Evolutionary conservation across 352 stramenopile genomes (phyloP).

Genomic region (Globisporangium viniferum): DNA sequence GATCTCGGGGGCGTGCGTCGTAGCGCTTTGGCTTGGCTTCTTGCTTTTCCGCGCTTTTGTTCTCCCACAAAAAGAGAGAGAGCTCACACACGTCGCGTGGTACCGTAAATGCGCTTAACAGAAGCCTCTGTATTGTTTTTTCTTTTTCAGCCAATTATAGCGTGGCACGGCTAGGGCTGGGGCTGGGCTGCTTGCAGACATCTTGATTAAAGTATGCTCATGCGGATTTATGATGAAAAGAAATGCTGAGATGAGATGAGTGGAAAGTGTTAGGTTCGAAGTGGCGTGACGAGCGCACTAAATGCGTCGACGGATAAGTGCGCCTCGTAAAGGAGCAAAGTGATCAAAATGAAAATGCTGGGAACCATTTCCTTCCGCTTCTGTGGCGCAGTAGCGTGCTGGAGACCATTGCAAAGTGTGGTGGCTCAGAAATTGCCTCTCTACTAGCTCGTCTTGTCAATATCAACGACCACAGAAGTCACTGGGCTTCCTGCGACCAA

Average conservation of each 20-base stretch:
- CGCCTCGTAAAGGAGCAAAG: not conserved
- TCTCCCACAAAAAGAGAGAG: constrained; percentile 9
- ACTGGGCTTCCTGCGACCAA: too few relatives aligned
- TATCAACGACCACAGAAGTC: too few relatives aligned
- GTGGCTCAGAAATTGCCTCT: too few relatives aligned
- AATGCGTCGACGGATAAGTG: not conserved
- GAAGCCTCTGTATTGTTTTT: not conserved
- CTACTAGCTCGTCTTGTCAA: too few relatives aligned
- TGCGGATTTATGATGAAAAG: not conserved
- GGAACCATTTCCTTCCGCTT: too few relatives aligned
- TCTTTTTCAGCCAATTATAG: not conserved
- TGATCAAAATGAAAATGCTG: too few relatives aligned
- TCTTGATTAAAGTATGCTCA: too few relatives aligned
- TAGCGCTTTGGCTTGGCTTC: not conserved
- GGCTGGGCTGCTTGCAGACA: too few relatives aligned
- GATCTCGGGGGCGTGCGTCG: not conserved
- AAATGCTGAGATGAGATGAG: not conserved
- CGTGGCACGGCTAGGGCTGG: too few relatives aligned
- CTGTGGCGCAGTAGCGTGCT: too few relatives aligned
- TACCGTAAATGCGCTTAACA: not conserved
- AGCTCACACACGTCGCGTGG: not conserved
- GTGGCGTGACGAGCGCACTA: not conserved
- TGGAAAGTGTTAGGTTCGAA: not conserved
- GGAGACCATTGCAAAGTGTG: too few relatives aligned
- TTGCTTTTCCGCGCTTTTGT: constrained; percentile 13